Conservation (phyloP, 202 grass and related monocot genomes). For the Sporobolus alterniflorus region DNA sequence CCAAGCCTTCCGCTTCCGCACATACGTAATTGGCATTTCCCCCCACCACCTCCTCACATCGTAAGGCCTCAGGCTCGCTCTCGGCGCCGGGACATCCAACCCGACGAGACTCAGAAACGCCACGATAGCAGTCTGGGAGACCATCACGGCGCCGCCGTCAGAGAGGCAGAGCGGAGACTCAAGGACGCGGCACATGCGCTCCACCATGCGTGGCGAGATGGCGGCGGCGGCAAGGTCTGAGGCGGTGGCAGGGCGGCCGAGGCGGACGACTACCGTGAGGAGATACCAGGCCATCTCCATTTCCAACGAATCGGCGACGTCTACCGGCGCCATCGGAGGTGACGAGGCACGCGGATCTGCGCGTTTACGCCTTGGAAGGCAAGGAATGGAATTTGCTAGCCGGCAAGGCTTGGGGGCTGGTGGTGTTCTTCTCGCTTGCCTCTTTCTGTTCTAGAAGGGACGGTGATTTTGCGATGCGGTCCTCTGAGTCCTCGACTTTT, state of each 20-base stretch:
- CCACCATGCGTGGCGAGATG: constrained; percentile 34
- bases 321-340: constrained; percentile 31
- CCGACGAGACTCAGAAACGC: constrained; percentile 50
- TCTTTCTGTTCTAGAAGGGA: constrained; percentile 2
- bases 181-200: constrained; percentile 50
- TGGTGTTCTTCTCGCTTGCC: neutral
- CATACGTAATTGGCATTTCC: constrained; percentile 33
- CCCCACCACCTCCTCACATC: constrained; percentile 12
- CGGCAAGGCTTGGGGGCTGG: constrained; percentile 3
- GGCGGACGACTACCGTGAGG: constrained; percentile 78
- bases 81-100: constrained; percentile 17
- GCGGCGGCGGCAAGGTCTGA: constrained; percentile 38
- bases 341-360: constrained; percentile 39
- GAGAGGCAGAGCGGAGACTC: constrained; percentile 62
- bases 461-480: constrained; percentile 26
- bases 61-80: neutral
- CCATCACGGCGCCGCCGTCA: constrained; percentile 38
- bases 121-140: constrained; percentile 44
- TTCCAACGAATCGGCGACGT: neutral
- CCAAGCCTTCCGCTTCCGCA: constrained; percentile 63
- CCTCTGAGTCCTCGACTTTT: neutral
- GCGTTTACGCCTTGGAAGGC: neutral
- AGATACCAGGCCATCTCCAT: constrained; percentile 82
- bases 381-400: constrained; percentile 9
- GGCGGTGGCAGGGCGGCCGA: constrained; percentile 52